Conservation (phyloP, 2,329 filamentous ascomycete species). For the Colletotrichum lindemuthianum region DNA sequence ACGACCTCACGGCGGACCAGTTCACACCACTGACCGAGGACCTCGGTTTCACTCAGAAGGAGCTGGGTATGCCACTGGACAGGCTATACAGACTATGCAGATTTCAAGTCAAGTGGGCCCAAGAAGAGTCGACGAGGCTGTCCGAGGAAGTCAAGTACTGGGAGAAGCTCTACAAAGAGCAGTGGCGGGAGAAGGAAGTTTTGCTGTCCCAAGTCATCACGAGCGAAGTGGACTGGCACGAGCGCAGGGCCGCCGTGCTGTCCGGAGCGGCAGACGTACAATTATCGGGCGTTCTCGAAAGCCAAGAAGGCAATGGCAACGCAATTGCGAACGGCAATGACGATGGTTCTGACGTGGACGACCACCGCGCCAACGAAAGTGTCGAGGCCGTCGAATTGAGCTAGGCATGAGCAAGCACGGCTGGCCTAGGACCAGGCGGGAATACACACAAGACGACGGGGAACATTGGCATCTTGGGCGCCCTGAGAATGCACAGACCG, state of each 20-base stretch:
- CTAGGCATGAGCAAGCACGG: too few species aligned
- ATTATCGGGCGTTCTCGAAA: slow-evolving; percentile 47
- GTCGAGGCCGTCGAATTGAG: too few species aligned
- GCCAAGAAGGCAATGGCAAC: slow-evolving; percentile 29
- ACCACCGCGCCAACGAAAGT: too few species aligned
- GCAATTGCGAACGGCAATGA: slow-evolving; percentile 13
- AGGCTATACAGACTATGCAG: slow-evolving; percentile 75
- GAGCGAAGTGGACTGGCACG: slow-evolving; percentile 73
- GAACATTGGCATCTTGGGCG: too few species aligned
- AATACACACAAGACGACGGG: too few species aligned
- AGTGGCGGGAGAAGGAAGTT: slow-evolving; percentile 84
- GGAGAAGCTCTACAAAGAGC: slow-evolving; percentile 73
- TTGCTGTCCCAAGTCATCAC: slow-evolving; percentile 77
- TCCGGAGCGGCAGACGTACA: slow-evolving; percentile 58
- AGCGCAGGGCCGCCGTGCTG: slow-evolving; percentile 65
- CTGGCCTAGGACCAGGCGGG: too few species aligned
- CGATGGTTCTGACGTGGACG: slow-evolving; percentile 40
- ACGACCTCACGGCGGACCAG: slow-evolving; percentile 67
- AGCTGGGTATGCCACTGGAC: slow-evolving; percentile 68
- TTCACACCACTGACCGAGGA: slow-evolving; percentile 66
- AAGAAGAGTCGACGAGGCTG: slow-evolving; percentile 72
- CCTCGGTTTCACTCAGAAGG: slow-evolving; percentile 71
- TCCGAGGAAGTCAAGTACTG: slow-evolving; percentile 72
- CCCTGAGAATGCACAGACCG: too few species aligned
- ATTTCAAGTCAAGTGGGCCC: slow-evolving; percentile 78